Evolutionary conservation across 805 yeast genomes (phyloP).

Genomic region (Yamadazyma insecticola): DNA sequence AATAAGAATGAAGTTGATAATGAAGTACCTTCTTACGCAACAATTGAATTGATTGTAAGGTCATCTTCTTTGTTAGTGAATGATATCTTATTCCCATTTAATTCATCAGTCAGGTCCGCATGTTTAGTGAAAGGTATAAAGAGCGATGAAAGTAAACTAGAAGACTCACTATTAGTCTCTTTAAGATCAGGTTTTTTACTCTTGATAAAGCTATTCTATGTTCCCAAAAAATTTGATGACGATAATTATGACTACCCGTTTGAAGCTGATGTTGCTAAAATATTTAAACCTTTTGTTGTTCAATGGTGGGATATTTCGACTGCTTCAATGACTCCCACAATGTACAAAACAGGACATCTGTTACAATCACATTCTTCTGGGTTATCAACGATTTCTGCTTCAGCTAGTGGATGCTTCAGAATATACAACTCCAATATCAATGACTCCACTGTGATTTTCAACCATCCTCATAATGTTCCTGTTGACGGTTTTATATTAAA

Average conservation of each 20-base stretch:
- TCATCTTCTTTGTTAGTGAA: conserved; percentile 27
- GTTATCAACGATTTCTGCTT: conserved; percentile 31
- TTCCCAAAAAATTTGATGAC: conserved; percentile 27
- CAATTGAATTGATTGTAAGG: conserved; percentile 20
- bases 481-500: conserved; percentile 39
- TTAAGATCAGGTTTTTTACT: conserved; percentile 38
- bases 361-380: conserved; percentile 37
- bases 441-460: conserved; percentile 32
- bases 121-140: conserved; percentile 21
- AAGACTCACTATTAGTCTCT: conserved; percentile 37
- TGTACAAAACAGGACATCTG: conserved; percentile 21
- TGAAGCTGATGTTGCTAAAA: conserved; percentile 7
- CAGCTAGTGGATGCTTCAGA: conserved; percentile 32
- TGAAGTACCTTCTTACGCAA: conserved; percentile 1
- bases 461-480: conserved; percentile 33
- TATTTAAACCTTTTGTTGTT: conserved; percentile 40
- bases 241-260: conserved; percentile 15
- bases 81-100: conserved; percentile 25
- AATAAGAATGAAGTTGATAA: no score
- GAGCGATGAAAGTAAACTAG: conserved; percentile 15
- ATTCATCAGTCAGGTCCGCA: conserved; percentile 27
- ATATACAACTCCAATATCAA: conserved; percentile 34
- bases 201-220: conserved; percentile 33
- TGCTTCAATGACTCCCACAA: conserved; percentile 9
- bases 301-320: conserved; percentile 45